Base-by-base conservation (phyloP, 768 basidiomycete species). In the Agrocybe praecox region DNA sequence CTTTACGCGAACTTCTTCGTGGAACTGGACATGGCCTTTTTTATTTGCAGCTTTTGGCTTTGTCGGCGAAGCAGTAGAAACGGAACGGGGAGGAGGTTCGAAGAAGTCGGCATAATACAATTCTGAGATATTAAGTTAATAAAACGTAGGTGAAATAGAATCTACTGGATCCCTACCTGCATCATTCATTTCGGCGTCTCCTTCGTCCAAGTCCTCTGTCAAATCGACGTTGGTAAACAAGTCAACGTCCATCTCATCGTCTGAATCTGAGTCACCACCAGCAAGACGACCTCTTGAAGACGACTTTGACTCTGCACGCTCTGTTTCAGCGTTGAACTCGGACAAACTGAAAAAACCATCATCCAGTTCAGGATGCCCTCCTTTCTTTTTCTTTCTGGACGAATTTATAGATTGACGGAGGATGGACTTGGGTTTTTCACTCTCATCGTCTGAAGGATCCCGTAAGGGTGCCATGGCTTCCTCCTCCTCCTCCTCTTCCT, bases 301-400 rank as follows among this genome's bases (percentile, higher is more conserved):
- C 15, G 74, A 77, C 56, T 72, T 80, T 14, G 87, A 83, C 70
- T 96, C 95, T 2, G 86, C 83, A 62, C 82, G 84, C 68, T 92
- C 91, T 2, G 89, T 88, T 68, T 94, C 86, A 2, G 86, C 80
- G 65, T 98, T 97, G 78, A 99, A 99, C 18, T 85, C 79, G 24
- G 85, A 84, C 46, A 99, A 80, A 59, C 89, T 82, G 73, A 98
- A 98, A 76, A 98, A 98, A 14, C 80, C 85, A 67, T 98, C 96
- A 70, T 98, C 89, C 24, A 98, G 81, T 43, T 80, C 80, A 42
- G 70, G 45, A 50, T 62, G 60, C 42, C 47, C 45, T 6, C 54
- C 58, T 55, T 61, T 64, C 47, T 64, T 72, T 52, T 62, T 64
- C 52, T 66, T 67, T 62, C 62, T 67, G 66, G 67, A 58, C 61